Base-by-base conservation (phyloP, 139 green algal species). In the Monoraphidium neglectum region DNA sequence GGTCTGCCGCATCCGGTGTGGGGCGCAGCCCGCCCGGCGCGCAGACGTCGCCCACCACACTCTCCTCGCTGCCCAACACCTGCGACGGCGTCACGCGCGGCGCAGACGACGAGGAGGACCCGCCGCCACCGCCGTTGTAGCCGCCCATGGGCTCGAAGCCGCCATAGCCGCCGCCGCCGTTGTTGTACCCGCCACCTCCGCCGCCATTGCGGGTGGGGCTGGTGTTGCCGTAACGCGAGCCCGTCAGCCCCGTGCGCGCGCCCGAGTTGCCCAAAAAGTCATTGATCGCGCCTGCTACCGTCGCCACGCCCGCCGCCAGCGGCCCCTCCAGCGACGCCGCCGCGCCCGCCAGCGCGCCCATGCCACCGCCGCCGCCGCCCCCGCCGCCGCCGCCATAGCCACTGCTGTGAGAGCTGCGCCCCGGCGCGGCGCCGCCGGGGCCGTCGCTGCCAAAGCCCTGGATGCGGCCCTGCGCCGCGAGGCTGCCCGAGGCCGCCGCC, bases 401-500 rank as follows among this genome's bases (percentile, higher is more conserved):
- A 4, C 36, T 47, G 74, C 62, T 77, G 78, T 53, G 53, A 23
- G 63, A 63, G 26, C 76, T 61, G 37, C 71, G 36, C 36, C 23
- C 33, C 33, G 1, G 43, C 43, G 43, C 61, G 24, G 43, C 0
- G 67, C 23, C 23, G 26, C 23, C 63, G 10, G 57, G 71, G 30
- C 68, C 73, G 13, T 46, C 51, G 76, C 86, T 95, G 68, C 92
- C 92, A 84, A 96, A 96, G 56, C 92, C 92, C 51, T 96, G 88
- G 43, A 96, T 95, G 30, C 36, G 2, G 35, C 71, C 73, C 73
- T 79, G 62, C 12, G 73, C 73, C 33, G 73, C 73, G 24, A 79
- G 63, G 1, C 49, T 79, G 49, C 43, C 43, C 8, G 43, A 8
- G 43, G 43, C 43, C 8, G 43, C 8, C 43, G 8, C 43, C 43